These are phyloP conservation scores for Athelia psychrophila DNA, from an alignment of 1,284 basidiomycete species.

Conservation along the genomic window DNA sequence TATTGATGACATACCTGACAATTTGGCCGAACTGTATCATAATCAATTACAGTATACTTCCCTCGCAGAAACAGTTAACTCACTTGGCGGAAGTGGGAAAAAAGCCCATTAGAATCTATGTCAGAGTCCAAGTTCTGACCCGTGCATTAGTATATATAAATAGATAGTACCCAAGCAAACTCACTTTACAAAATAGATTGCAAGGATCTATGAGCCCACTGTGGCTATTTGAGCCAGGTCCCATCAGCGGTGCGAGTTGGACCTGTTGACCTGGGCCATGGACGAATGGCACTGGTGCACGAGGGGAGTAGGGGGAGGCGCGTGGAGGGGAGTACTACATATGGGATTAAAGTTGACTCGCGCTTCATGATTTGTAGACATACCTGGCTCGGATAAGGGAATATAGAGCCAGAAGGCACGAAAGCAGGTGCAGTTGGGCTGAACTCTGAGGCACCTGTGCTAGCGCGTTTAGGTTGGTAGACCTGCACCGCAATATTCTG, in stretches of 20 bases:
- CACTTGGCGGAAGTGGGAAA: slow-evolving; percentile 78
- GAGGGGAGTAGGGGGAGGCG: slow-evolving; percentile 34
- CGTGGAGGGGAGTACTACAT: slow-evolving; percentile 62
- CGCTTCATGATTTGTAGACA: slow-evolving; percentile 12
- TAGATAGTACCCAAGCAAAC: slow-evolving; percentile 9
- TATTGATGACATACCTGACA: slow-evolving; percentile 59
- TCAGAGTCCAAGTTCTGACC: slow-evolving; percentile 87
- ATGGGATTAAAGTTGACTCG: neutral
- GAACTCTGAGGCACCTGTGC: slow-evolving; percentile 56
- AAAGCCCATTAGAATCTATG: slow-evolving; percentile 81
- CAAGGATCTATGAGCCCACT: slow-evolving; percentile 89
- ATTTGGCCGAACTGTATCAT: slow-evolving; percentile 73
- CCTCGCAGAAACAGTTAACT: slow-evolving; percentile 19
- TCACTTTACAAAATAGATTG: slow-evolving; percentile 86
- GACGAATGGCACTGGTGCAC: slow-evolving; percentile 48
- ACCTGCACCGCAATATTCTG: slow-evolving; percentile 78
- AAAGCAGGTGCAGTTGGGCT: slow-evolving; percentile 72
- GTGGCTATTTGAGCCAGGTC: slow-evolving; percentile 75
- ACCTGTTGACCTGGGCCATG: slow-evolving; percentile 91
- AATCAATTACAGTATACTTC: slow-evolving; percentile 1
- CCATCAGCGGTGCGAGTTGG: slow-evolving; percentile 69
- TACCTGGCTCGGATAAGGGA: slow-evolving; percentile 50
- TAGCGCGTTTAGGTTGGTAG: slow-evolving; percentile 62
- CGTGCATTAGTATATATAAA: slow-evolving; percentile 7
- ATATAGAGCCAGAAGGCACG: slow-evolving; percentile 63